Evolutionary conservation across 2,329 filamentous ascomycete genomes (phyloP).

Genomic region (Ceratocystiopsis minuta): DNA sequence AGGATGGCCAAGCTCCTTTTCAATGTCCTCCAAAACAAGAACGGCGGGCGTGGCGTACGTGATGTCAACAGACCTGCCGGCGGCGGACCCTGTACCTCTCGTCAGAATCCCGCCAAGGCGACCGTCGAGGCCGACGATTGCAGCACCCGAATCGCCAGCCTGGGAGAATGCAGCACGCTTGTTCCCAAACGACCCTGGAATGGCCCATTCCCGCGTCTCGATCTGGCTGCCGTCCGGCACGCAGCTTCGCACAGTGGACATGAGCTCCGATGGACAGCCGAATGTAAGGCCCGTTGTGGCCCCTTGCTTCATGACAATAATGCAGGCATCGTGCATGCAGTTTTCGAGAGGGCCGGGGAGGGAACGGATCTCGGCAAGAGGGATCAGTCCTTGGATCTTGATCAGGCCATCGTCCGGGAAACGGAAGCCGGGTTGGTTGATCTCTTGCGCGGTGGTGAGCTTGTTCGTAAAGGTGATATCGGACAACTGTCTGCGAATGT

Average conservation of each 20-base stretch:
- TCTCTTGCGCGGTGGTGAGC: neutral
- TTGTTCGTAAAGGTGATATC: neutral
- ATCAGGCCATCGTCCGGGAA: too few relatives aligned
- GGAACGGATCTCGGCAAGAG: too few relatives aligned
- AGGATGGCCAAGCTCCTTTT: too few relatives aligned
- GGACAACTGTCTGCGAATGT: neutral
- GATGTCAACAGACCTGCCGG: neutral
- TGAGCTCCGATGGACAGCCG: neutral
- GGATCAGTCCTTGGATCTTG: too few relatives aligned
- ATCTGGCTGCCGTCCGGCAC: neutral
- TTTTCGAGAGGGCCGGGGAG: too few relatives aligned
- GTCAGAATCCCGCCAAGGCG: neutral
- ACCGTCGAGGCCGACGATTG: neutral
- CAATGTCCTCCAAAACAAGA: too few relatives aligned
- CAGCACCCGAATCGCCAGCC: neutral
- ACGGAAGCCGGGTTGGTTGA: neutral
- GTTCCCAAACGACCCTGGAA: neutral
- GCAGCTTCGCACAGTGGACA: neutral
- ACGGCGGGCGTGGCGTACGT: too few relatives aligned
- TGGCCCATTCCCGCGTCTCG: neutral
- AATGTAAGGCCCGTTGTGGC: neutral
- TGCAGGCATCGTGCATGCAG: neutral
- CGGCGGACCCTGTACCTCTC: neutral
- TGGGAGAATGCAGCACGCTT: neutral
- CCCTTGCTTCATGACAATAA: neutral